Conservation (phyloP, 2,329 filamentous ascomycete species). For the Paraphoma chrysanthemicola region DNA sequence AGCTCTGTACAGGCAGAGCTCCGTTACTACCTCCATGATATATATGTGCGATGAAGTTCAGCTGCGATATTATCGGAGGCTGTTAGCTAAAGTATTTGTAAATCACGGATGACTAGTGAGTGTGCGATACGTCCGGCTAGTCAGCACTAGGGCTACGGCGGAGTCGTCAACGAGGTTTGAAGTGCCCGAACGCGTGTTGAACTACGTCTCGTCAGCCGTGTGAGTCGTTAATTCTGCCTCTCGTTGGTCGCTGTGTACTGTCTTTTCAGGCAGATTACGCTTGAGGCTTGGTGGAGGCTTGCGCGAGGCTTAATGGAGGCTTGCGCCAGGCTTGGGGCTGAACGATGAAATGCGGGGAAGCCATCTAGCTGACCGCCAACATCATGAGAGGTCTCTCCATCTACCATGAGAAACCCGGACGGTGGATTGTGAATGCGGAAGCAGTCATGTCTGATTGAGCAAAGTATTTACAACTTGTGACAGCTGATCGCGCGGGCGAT, state of each 20-base stretch:
- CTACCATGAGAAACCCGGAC: background rate
- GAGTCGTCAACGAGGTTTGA: background rate
- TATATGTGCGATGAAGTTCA: background rate
- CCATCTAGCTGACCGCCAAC: no score
- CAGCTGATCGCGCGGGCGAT: no score
- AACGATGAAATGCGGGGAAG: background rate
- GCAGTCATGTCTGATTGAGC: no score
- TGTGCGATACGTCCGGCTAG: no score
- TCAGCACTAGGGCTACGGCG: background rate
- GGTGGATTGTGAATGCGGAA: constrained; percentile 1
- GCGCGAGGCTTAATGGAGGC: no score
- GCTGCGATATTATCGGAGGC: background rate
- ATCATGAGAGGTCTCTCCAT: no score
- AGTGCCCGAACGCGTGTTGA: background rate
- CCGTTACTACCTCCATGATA: no score
- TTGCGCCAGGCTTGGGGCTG: background rate
- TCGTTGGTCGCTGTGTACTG: background rate
- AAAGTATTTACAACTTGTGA: no score
- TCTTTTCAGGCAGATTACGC: background rate
- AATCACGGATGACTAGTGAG: no score
- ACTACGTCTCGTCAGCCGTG: no score
- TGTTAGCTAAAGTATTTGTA: no score
- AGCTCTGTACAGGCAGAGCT: no score
- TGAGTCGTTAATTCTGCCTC: background rate
- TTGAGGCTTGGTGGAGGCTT: background rate